These are phyloP conservation scores for Tricholomella constricta DNA, from an alignment of 768 basidiomycete genomes.

Conservation along the genomic window DNA sequence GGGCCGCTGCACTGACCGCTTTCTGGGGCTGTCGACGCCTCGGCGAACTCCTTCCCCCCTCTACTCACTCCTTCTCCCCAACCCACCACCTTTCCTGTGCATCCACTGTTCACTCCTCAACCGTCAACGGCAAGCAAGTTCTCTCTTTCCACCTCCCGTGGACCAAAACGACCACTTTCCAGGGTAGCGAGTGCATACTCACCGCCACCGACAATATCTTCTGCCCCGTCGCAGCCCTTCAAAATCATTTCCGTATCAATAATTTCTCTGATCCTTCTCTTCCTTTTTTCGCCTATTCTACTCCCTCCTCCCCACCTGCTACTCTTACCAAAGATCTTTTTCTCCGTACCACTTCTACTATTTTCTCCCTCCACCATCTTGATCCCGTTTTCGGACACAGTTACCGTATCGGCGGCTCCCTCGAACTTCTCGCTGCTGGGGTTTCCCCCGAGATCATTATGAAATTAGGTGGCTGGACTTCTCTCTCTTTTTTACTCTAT, in stretches of 20 bases:
- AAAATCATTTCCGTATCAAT: constrained; percentile 14
- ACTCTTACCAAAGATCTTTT: not conserved
- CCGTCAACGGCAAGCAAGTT: not conserved
- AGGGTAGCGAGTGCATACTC: constrained; percentile 10
- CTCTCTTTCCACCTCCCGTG: constrained; percentile 17
- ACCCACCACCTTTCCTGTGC: too few species aligned
- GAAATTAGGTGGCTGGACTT: not conserved
- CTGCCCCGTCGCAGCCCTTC: constrained; percentile 19
- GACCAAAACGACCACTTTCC: too few species aligned
- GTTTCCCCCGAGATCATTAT: too few species aligned
- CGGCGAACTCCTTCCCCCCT: too few species aligned
- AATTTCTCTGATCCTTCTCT: not conserved
- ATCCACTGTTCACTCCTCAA: not conserved
- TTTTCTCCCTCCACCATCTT: not conserved
- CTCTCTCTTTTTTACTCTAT: constrained; percentile 4
- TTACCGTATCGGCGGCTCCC: constrained; percentile 3
- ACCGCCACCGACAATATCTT: constrained; percentile 12
- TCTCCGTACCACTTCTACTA: not conserved
- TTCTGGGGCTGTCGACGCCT: too few species aligned
- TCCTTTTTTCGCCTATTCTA: constrained; percentile 14
- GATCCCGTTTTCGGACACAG: not conserved
- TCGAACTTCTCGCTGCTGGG: not conserved
- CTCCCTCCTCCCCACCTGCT: too few species aligned
- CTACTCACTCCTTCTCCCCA: too few species aligned
- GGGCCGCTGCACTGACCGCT: too few species aligned